Conservation (phyloP, 495 filamentous ascomycete genomes). For the Penicillium argentinense region DNA sequence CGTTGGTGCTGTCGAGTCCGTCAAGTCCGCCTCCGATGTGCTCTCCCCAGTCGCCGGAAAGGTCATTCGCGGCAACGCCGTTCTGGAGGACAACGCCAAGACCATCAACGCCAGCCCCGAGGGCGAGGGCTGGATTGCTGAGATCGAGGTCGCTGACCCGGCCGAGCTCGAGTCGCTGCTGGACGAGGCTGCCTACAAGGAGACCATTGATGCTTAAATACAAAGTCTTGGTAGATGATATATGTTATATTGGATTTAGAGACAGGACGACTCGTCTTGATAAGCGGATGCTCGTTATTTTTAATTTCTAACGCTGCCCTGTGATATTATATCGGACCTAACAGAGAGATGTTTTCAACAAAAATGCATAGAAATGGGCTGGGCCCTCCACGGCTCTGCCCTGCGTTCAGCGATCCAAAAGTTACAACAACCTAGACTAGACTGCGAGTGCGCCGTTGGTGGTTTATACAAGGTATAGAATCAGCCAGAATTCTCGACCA, state of each 20-base stretch:
- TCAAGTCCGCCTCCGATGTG: slow-evolving; percentile 97
- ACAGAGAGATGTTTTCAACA: slow-evolving; percentile 27
- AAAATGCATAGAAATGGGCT: slow-evolving; percentile 17
- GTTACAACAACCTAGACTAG: too few relatives aligned
- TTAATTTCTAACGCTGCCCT: slow-evolving; percentile 12
- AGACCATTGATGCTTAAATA: slow-evolving; percentile 58
- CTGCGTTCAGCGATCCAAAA: background rate
- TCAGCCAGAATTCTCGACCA: background rate
- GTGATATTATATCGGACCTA: slow-evolving; percentile 21
- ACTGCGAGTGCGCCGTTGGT: too few relatives aligned
- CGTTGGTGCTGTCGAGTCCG: slow-evolving; percentile 93
- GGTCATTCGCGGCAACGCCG: slow-evolving; percentile 66
- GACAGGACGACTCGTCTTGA: background rate
- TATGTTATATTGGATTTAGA: slow-evolving; percentile 9
- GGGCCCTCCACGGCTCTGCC: slow-evolving; percentile 13
- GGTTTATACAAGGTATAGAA: background rate
- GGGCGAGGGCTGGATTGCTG: slow-evolving; percentile 89
- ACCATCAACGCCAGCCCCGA: slow-evolving; percentile 84
- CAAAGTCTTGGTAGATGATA: slow-evolving; percentile 8
- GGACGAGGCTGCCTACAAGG: slow-evolving; percentile 69
- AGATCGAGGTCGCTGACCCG: slow-evolving; percentile 69
- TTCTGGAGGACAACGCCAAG: slow-evolving; percentile 79
- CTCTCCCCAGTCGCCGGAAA: slow-evolving; percentile 79
- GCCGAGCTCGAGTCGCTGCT: slow-evolving; percentile 75
- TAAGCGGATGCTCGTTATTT: slow-evolving; percentile 4